phyloP scores from a whole-genome alignment of 2,329 filamentous ascomycete genomes.

The Aureobasidium namibiae region DNA sequence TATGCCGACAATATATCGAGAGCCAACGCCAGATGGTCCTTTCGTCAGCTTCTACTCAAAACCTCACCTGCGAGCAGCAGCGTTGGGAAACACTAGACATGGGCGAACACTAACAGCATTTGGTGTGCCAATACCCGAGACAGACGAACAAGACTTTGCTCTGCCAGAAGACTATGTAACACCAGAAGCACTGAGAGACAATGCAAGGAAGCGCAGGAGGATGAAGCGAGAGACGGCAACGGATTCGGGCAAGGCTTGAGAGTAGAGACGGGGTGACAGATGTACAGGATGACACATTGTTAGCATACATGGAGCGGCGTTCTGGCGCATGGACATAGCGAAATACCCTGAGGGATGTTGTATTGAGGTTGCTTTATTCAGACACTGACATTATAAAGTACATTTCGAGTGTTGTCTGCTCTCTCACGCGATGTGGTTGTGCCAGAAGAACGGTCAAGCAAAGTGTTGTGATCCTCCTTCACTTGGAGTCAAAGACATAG shows the following conservation, averaged over 20 bases:
- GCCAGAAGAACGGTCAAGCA: not conserved
- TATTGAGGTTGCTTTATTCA: not conserved
- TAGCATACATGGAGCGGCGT: constrained; percentile 4
- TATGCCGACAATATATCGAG: constrained; percentile 19
- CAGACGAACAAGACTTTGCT: constrained; percentile 62
- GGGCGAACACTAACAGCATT: constrained; percentile 69
- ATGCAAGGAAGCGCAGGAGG: constrained; percentile 55
- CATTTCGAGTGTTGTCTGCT: not conserved
- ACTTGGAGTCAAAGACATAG: no score
- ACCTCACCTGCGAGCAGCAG: constrained; percentile 68
- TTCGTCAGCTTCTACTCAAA: constrained; percentile 86
- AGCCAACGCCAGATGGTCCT: constrained; percentile 42
- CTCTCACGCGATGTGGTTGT: not conserved
- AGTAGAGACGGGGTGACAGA: constrained; percentile 6
- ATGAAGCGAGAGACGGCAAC: constrained; percentile 45
- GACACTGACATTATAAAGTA: not conserved
- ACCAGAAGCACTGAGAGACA: constrained; percentile 41
- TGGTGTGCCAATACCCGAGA: constrained; percentile 71
- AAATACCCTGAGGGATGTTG: constrained; percentile 10
- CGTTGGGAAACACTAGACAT: constrained; percentile 63
- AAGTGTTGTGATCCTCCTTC: not conserved
- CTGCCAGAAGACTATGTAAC: constrained; percentile 59
- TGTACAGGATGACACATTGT: constrained; percentile 5
- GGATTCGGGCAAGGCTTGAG: constrained; percentile 18
- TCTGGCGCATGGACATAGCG: not conserved